Base-by-base conservation (phyloP, 805 yeast species). In the Lipomyces kockii region DNA sequence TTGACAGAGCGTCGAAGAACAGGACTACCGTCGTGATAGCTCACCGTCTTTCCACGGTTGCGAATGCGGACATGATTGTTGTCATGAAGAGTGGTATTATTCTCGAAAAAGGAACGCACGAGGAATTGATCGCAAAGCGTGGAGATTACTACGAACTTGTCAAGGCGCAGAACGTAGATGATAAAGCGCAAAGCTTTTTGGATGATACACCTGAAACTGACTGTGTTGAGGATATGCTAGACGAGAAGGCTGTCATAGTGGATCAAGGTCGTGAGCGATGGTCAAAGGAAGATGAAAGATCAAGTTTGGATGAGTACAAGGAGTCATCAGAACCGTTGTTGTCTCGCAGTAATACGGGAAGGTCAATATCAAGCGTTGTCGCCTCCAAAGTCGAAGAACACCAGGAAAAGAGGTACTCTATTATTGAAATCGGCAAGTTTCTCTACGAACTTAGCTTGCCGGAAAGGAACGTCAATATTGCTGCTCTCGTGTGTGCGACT, bases 21-120 rank as follows among this genome's bases (percentile, higher is more conserved):
- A 65, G 78, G 2, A 84, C 87, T 3, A 82, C 88, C 2, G 81
- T 84, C 57, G 81, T 81, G 68, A 84, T 84, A 68, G 87, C 87
- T 9, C 87, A 84, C 71, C 74, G 87, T 60, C 76, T 84, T 63
- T 80, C 85, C 0, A 84, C 86, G 0, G 83, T 84, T 54, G 79
- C 78, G 66, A 83, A 82, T 34, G 37, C 39, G 29, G 39, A 35
- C 58, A 71, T 84, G 60, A 79, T 84, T 6, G 78, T 84, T 60
- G 86, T 84, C 17, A 75, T 84, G 65, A 63, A 71, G 3, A 76
- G 78, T 27, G 82, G 85, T 6, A 83, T 80, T 65, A 84, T 83
- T 67, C 83, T 76, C n/a, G 82, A 80, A 70, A 76, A 72, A 59
- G 82, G 82, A 12, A 71, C 67, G 6, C 81, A 79, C 61, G 71